Base-by-base conservation (phyloP, 768 basidiomycete species). In the Hortiboletus flavorubellus region DNA sequence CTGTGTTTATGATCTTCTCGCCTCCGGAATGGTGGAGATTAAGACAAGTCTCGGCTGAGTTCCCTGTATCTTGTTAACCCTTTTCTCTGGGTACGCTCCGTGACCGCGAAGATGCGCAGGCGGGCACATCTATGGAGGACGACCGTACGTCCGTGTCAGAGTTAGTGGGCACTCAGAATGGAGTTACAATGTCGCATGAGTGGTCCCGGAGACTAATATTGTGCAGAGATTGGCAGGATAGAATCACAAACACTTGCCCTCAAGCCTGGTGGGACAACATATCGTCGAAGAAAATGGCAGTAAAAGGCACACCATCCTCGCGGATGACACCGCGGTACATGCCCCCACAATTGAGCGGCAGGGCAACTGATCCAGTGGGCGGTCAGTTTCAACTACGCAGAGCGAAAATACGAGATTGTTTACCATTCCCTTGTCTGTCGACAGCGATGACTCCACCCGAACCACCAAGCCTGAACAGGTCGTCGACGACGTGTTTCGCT, bases 271-370 rank as follows among this genome's bases (percentile, higher is more conserved):
- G 50, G 33, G 61, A 61, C 31, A 81, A 64, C 15, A 73, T 74
- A 46, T 93, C 91, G 58, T 91, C 89, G 18, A 72, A 72, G 68
- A 93, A 92, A 49, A 92, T 89, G 11, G 89, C 91, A 0, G 86
- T 88, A 69, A 81, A 81, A 0, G 88, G 78, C 8, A 83, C 66
- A 10, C 89, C 91, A 55, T 92, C 87, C 58, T 77, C 73, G 42
- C 78, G 73, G 34, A 91, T 83, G 15, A 91, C 76, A 7, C 91
- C 91, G 30, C 91, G 80, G 65, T 91, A 92, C 91, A 93, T 93
- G 8, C 91, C 88, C 18, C 78, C 73, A 62, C 84, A 88, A 66
- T 91, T 92, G 58, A 92, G 66, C 7, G 87, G 82, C 74, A 88
- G 80, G 1, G 87, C 75, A 42, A 91, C 89, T 90, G 58, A 39